Evolutionary conservation across 768 basidiomycete species (phyloP).

Genomic region (Boletus barrowsii): DNA sequence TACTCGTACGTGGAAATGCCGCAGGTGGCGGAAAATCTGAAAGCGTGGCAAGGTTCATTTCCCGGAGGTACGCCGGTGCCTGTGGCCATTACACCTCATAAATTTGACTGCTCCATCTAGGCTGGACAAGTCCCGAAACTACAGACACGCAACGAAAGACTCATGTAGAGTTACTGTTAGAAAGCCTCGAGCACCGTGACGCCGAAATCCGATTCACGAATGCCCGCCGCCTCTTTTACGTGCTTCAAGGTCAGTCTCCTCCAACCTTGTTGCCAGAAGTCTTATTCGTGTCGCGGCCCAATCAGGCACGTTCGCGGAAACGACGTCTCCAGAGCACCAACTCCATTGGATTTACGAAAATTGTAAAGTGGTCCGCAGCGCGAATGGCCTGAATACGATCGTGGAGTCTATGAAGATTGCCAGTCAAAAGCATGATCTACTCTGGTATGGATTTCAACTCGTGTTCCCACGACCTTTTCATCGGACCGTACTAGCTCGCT

Average conservation of each 20-base stretch:
- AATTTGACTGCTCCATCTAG: conserved; percentile 35
- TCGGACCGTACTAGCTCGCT: conserved; percentile 50
- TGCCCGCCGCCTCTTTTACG: conserved; percentile 83
- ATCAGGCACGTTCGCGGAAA: conserved; percentile 86
- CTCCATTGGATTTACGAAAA: conserved; percentile 96
- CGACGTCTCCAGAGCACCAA: conserved; percentile 89
- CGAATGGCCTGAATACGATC: conserved; percentile 80
- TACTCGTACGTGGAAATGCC: conserved; percentile 96
- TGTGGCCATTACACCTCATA: not conserved
- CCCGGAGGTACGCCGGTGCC: conserved; percentile 52
- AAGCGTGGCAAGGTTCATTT: conserved; percentile 85
- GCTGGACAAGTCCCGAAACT: conserved; percentile 70
- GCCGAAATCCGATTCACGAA: conserved; percentile 83
- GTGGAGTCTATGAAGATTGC: conserved; percentile 90
- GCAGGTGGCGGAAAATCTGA: conserved; percentile 82
- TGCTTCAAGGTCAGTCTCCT: conserved; percentile 72
- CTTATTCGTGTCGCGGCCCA: conserved; percentile 10
- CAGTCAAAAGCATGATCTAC: conserved; percentile 77
- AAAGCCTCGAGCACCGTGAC: conserved; percentile 84
- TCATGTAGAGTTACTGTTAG: conserved; percentile 77
- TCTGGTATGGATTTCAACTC: conserved; percentile 50
- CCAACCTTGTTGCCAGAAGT: not conserved
- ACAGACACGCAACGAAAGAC: conserved; percentile 58
- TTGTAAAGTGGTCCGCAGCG: conserved; percentile 77
- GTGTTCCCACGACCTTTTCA: conserved; percentile 1